Conservation (phyloP, 371 early-diverging fungal species). For the Actinomucor elegans region DNA sequence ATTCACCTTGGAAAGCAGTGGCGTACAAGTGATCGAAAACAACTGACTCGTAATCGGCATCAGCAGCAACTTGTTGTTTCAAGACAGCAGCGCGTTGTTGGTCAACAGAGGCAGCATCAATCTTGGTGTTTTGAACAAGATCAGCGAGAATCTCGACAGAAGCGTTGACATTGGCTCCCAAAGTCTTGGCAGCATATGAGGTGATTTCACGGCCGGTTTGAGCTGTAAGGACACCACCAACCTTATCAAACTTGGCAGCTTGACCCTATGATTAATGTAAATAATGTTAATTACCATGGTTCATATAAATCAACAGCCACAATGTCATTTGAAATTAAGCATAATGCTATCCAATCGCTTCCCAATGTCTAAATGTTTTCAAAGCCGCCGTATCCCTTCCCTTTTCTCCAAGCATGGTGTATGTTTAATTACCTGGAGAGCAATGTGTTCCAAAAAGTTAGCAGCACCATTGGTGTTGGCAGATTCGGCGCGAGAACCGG, state of each 20-base stretch:
- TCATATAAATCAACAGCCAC: too few relatives aligned
- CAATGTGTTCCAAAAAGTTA: conserved; percentile 96
- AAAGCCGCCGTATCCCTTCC: too few relatives aligned
- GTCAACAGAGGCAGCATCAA: conserved; percentile 84
- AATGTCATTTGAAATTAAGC: neutral
- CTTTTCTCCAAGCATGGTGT: neutral
- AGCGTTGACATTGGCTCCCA: conserved; percentile 73
- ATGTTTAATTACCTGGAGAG: conserved; percentile 83
- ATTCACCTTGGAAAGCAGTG: conserved; percentile 86
- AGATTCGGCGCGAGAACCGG: conserved; percentile 89
- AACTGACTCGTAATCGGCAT: conserved; percentile 88
- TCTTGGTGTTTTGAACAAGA: conserved; percentile 84
- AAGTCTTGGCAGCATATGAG: conserved; percentile 89
- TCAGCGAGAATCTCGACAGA: conserved; percentile 90
- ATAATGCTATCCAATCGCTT: too few relatives aligned
- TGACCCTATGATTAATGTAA: conserved; percentile 71
- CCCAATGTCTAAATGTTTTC: too few relatives aligned
- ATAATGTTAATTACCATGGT: too few relatives aligned
- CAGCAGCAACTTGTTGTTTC: conserved; percentile 88
- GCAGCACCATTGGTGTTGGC: conserved; percentile 84
- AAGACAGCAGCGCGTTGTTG: conserved; percentile 89
- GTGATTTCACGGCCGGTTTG: conserved; percentile 97
- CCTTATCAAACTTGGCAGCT: conserved; percentile 67
- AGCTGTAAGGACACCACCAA: conserved; percentile 93
- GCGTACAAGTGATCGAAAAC: conserved; percentile 91